Conservation (phyloP, 2,329 filamentous ascomycete genomes). For the Lasiodiplodia sp. region DNA sequence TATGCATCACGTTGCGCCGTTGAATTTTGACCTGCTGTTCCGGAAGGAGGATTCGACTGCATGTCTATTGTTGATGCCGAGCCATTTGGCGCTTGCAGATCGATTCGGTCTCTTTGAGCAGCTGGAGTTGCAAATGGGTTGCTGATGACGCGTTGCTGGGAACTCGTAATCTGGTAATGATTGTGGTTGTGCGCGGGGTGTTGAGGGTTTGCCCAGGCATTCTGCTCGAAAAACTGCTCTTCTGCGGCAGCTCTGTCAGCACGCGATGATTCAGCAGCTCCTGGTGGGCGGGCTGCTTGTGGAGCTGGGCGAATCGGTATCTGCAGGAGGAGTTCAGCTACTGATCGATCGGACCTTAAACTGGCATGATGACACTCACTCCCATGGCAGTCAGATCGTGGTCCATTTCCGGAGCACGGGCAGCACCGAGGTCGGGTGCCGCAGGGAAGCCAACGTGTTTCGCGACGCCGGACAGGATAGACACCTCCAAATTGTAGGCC, state of each 20-base stretch:
- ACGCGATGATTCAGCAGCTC: conserved; percentile 45
- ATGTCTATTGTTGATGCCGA: conserved; percentile 50
- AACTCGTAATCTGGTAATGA: conserved; percentile 39
- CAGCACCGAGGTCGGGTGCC: conserved; percentile 81
- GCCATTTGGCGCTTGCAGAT: conserved; percentile 45
- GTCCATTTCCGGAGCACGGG: conserved; percentile 76
- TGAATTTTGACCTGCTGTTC: conserved; percentile 34
- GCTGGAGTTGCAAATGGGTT: conserved; percentile 39
- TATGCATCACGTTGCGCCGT: conserved; percentile 39
- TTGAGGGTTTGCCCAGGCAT: conserved; percentile 91
- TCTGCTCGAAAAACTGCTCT: conserved; percentile 87
- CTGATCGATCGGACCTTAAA: conserved; percentile 1
- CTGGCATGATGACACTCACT: conserved; percentile 61
- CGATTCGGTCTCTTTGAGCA: conserved; percentile 44
- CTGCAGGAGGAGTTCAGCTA: conserved; percentile 20
- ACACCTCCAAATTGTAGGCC: conserved; percentile 94
- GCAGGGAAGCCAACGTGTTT: conserved; percentile 97
- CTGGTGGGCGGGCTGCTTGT: conserved; percentile 17
- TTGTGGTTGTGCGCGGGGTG: conserved; percentile 48
- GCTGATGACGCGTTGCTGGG: conserved; percentile 22
- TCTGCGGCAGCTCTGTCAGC: conserved; percentile 69
- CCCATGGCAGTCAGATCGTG: conserved; percentile 90
- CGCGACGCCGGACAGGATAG: conserved; percentile 85
- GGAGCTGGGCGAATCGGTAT: neutral
- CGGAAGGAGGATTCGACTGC: conserved; percentile 48